These are phyloP conservation scores for Ustilago cynodontis DNA, from an alignment of 1,284 basidiomycete species.

Conservation along the genomic window DNA sequence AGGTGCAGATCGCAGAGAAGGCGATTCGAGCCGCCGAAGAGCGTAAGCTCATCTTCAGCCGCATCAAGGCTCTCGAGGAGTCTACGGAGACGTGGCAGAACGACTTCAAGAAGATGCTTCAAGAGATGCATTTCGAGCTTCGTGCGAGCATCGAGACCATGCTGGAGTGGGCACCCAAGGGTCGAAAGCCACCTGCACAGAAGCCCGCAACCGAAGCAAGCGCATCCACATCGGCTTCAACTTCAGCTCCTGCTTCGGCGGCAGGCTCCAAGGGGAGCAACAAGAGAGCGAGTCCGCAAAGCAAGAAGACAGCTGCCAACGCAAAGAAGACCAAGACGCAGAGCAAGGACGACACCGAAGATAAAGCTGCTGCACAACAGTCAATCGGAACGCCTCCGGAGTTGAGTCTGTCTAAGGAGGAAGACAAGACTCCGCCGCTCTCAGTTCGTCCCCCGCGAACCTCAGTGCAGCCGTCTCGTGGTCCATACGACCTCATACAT, in stretches of 20 bases:
- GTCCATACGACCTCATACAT: background rate
- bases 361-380: background rate
- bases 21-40: conserved; percentile 20
- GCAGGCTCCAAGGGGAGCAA: background rate
- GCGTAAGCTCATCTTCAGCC: conserved; percentile 17
- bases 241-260: background rate
- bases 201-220: conserved; percentile 6
- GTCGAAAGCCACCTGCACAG: background rate
- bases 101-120: conserved; percentile 20
- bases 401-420: background rate
- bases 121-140: conserved; percentile 16
- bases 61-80: conserved; percentile 29
- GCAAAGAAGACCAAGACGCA: conserved; percentile 24
- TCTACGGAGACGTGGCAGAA: conserved; percentile 7
- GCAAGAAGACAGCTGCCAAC: conserved; percentile 13
- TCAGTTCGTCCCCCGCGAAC: background rate
- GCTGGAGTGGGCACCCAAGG: conserved; percentile 9
- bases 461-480: background rate
- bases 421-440: background rate
- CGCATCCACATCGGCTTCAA: background rate
- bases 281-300: conserved; percentile 17
- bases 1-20: conserved; percentile 26
- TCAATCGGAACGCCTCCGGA: background rate
- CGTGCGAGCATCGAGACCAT: conserved; percentile 12
- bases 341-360: background rate